Evolutionary conservation across 345 rosid species (phyloP), one percentile per base, ranked within the genome.

Genomic region (Excoecaria cochinchinensis): DNA sequence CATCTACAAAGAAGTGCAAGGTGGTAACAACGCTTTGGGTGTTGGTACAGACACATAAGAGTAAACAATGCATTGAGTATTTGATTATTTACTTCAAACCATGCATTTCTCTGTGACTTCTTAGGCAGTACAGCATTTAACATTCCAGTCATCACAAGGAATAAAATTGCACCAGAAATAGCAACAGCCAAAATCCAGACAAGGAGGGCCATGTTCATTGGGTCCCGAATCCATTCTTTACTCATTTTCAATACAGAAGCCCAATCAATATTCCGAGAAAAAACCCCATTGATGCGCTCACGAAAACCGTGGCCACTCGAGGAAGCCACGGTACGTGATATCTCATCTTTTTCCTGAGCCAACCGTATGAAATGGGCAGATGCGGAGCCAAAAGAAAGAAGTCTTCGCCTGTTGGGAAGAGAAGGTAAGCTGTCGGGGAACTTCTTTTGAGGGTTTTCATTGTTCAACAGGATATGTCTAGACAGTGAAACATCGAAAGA

Each of bases 61-160:
- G 99, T 93, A 78, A 93, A 95, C 74, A 93, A 79, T 0, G 97
- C 98, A 47, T 93, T 93, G 60, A 94, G 93, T 77, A 94, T 92
- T 74, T 94, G 98, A 71, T 94, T 92, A 84, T 94, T 94, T 39
- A 92, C 97, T 81, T 94, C 97, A 78, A 91, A 92, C 98, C 98
- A 94, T 76, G 82, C 86, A 77, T 91, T 81, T 83, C 97, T 89
- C 38, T 88, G 81, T 4, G 96, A 83, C 83, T 91, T 93, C 51
- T 81, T 86, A 11, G 90, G 94, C 52, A 95, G 61, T 6, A 76
- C 98, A 14, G 50, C 59, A 74, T 95, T 89, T 76, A 95, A 78
- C 99, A 95, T 95, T 69, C 99, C 97, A 9, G 98, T 95, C 97
- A 95, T 91, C 47, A 95, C 99, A 62, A 95, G 84, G 81, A 95